Percentiles rank a stretch among this genome's conserved stretches.
phyloP scores from a whole-genome alignment of 345 rosid species.

The Cardamine chenopodiifolia region DNA sequence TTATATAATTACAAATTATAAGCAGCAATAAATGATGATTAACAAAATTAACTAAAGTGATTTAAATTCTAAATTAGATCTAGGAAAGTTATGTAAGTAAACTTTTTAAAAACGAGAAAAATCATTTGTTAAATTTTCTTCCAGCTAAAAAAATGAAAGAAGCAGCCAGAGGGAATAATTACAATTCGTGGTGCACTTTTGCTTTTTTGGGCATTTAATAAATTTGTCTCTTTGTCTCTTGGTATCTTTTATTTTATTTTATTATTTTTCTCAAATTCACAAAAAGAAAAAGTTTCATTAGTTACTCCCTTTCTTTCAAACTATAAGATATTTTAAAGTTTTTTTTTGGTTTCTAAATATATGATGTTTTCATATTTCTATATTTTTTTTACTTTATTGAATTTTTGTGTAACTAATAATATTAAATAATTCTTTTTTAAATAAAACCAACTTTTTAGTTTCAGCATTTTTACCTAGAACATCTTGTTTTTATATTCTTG shows the following conservation, averaged over 20 bases:
- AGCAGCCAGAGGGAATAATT: slow-evolving; percentile 35
- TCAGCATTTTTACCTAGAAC: no score
- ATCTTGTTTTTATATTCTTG: no score
- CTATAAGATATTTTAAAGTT: no score
- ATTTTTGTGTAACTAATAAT: no score
- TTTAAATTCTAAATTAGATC: slow-evolving; percentile 32
- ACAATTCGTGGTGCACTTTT: slow-evolving; percentile 41
- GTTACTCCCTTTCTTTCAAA: no score
- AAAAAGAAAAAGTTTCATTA: not conserved
- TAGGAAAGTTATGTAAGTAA: slow-evolving; percentile 36
- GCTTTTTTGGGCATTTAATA: slow-evolving; percentile 42
- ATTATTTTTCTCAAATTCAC: slow-evolving; percentile 22
- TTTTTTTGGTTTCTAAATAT: no score
- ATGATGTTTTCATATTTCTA: no score
- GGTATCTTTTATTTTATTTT: slow-evolving; percentile 22
- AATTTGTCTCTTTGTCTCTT: slow-evolving; percentile 37
- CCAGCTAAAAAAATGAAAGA: slow-evolving; percentile 32
- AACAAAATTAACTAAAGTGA: not conserved
- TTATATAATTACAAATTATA: not conserved
- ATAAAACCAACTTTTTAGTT: no score
- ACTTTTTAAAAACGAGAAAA: slow-evolving; percentile 5
- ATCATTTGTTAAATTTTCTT: slow-evolving; percentile 27
- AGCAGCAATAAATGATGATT: slow-evolving; percentile 23
- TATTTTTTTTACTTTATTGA: no score
- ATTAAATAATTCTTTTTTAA: no score